A percentile compares a stretch with the other conserved stretches of the same genome.
These are phyloP conservation scores for Canariomyces notabilis DNA, from an alignment of 2,329 filamentous ascomycete species.

Conservation along the genomic window DNA sequence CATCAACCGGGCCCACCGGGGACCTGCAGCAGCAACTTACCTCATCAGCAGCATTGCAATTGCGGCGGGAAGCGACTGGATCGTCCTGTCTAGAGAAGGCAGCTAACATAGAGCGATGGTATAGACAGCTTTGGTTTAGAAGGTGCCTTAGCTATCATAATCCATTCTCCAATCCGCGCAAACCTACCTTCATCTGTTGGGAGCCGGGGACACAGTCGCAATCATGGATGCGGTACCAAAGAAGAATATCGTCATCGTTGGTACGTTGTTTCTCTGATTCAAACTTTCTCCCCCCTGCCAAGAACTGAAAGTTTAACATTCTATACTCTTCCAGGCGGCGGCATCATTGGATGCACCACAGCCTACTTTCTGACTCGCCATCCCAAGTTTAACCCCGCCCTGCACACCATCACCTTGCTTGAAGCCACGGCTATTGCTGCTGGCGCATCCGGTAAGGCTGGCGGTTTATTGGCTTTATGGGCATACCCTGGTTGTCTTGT, in stretches of 20 bases:
- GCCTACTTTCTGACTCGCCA: slow-evolving; percentile 90
- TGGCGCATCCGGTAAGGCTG: slow-evolving; percentile 93
- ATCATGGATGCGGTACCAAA: slow-evolving; percentile 25
- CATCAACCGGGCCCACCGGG: neutral
- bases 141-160: neutral
- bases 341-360: slow-evolving; percentile 86
- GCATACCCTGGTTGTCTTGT: slow-evolving; percentile 84
- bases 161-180: neutral
- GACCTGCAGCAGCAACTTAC: neutral
- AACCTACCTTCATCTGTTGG: neutral
- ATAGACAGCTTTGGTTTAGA: neutral
- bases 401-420: slow-evolving; percentile 76
- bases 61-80: neutral
- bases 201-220: neutral
- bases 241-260: slow-evolving; percentile 47
- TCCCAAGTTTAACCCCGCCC: slow-evolving; percentile 67
- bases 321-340: slow-evolving; percentile 60
- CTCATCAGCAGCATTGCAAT: neutral
- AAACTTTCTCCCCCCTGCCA: slow-evolving; percentile 2
- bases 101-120: neutral
- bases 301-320: slow-evolving; percentile 4
- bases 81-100: neutral
- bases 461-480: slow-evolving; percentile 84
- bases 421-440: slow-evolving; percentile 82
- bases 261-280: slow-evolving; percentile 23